Base-by-base conservation (phyloP, 441 rosid genomes). In the Rhodomyrtus psidioides region DNA sequence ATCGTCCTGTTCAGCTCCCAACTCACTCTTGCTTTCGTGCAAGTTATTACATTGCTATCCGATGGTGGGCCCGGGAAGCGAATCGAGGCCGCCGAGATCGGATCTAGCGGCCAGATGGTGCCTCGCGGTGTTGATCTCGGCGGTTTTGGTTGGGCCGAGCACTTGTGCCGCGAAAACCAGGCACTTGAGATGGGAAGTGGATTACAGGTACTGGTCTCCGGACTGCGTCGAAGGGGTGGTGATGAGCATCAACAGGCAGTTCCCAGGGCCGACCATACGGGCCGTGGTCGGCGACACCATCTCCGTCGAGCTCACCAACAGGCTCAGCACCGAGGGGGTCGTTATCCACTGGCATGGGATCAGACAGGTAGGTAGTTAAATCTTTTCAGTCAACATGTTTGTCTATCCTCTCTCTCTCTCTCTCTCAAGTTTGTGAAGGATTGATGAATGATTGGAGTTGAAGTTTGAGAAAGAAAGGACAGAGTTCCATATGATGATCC, bases 341-440 rank as follows among this genome's bases (percentile, higher is more conserved):
- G 99, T 96, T 60, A 94, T 96, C 84, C 99, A 95, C 83, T 95
- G 99, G 99, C 98, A 96, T 88, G 99, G 98, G 60, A 95, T 95
- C 85, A 90, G 96, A 92, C 99, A 96, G 95, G 97, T 94, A 83
- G 49, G 0, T 49, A 12, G 53, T 34, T 65, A 34, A 34, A 65
- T 19, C 10, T 65, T 26, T 65, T 34, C 34, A 34, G 46, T 42
- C 76, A 9, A 19, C 39, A 4, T 65, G 76, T 65, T 34, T 65
- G 14, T 2, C 39, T 65, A 34, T 62, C 75, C 13, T 5, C 76
- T 1, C 76, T 3, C 76, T 30, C 44, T 30, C 24, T 28, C 42
- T 27, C 21, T 28, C 34, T 58, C 34, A 39, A 70, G 79, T 19
- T 70, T 39, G 79, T 39, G n/a, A 21, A 70, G 16, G n/a, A 34